phyloP scores from a whole-genome alignment of 202 grass and related monocot genomes.

The Cymbopogon flexuosus region DNA sequence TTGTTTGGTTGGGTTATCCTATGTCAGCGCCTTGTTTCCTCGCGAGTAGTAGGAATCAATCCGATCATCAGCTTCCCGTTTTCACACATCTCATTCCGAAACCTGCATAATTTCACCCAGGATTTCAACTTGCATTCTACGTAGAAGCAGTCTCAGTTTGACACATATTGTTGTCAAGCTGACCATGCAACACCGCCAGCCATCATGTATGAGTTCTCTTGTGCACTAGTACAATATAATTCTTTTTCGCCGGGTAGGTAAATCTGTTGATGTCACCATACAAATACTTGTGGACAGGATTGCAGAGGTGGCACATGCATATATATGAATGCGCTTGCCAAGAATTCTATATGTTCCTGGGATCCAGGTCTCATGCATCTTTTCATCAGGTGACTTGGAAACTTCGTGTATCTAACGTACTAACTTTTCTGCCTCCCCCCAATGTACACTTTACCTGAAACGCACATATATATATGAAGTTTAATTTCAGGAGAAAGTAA shows the following conservation, averaged over 20 bases:
- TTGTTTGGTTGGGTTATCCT: conserved; percentile 7
- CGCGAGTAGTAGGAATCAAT: conserved; percentile 20
- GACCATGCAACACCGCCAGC: conserved; percentile 36
- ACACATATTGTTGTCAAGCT: conserved; percentile 27
- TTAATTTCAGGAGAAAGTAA: not conserved
- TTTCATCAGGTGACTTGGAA: conserved; percentile 20
- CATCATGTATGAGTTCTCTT: conserved; percentile 19
- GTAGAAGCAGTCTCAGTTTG: conserved; percentile 25
- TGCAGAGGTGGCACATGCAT: conserved; percentile 28
- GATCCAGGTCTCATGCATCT: conserved; percentile 25
- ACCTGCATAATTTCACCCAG: not conserved
- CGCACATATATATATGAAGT: not conserved
- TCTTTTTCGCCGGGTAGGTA: conserved; percentile 34
- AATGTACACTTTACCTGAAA: not conserved
- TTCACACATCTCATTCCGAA: not conserved
- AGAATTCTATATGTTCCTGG: not conserved
- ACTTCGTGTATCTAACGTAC: not conserved
- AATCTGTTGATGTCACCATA: conserved; percentile 32
- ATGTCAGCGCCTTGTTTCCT: conserved; percentile 29
- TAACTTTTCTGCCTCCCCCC: not conserved
- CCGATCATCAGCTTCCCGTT: not conserved
- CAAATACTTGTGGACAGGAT: conserved; percentile 21
- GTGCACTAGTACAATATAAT: not conserved
- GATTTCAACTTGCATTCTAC: not conserved
- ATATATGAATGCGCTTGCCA: not conserved